A percentile compares a stretch with the other conserved stretches of the same genome.
These are phyloP conservation scores for Lolium perenne DNA, from an alignment of 176 grass and related monocot species.

Conservation along the genomic window DNA sequence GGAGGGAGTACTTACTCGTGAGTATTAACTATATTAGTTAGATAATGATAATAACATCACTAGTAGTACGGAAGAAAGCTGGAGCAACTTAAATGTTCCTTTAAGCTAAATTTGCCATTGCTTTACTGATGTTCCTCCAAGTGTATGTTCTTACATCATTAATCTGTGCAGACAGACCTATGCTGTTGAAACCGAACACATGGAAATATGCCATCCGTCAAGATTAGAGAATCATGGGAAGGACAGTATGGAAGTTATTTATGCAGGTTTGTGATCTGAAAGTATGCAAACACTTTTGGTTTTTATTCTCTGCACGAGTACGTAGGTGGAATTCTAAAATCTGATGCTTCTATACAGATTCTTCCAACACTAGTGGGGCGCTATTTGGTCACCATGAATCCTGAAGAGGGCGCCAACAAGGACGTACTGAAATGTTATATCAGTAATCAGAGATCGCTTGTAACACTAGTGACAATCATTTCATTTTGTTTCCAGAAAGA, in stretches of 20 bases:
- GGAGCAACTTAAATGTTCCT: too few species aligned
- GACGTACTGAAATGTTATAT: too few species aligned
- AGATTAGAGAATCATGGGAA: background rate
- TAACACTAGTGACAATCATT: too few species aligned
- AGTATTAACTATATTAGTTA: too few species aligned
- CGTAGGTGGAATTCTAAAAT: background rate
- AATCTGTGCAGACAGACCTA: background rate
- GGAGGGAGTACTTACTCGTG: too few species aligned
- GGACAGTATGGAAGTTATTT: background rate
- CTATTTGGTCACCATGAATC: too few species aligned
- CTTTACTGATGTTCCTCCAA: background rate
- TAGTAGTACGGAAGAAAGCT: too few species aligned
- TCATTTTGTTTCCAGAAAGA: too few species aligned
- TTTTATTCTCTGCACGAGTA: background rate
- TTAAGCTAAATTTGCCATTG: background rate
- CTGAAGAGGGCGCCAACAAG: too few species aligned
- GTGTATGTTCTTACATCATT: background rate
- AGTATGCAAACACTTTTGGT: background rate
- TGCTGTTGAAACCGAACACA: background rate
- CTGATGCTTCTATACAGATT: background rate
- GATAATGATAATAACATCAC: too few species aligned
- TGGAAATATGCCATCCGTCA: background rate
- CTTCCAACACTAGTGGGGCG: too few species aligned
- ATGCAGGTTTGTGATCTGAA: background rate
- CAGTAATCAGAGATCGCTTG: too few species aligned